These are phyloP conservation scores for Boletales sp. DNA, from an alignment of 768 basidiomycete genomes.

Conservation along the genomic window DNA sequence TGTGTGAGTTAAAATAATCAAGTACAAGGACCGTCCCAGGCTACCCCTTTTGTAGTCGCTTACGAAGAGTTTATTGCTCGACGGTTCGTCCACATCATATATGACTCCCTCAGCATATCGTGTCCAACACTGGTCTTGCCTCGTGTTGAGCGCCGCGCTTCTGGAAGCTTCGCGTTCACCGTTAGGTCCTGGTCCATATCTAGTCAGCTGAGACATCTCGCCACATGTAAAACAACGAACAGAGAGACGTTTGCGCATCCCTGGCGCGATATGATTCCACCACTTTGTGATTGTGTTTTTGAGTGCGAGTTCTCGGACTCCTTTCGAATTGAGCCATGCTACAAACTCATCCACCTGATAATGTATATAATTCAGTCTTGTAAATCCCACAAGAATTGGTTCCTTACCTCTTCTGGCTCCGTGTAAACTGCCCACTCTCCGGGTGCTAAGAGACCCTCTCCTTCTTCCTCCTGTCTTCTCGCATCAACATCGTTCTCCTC, in stretches of 20 bases:
- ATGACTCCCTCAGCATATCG: conserved; percentile 73
- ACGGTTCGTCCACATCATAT: conserved; percentile 87
- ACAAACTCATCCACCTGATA: conserved; percentile 75
- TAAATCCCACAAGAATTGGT: not conserved
- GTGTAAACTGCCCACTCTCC: conserved; percentile 93
- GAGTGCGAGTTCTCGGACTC: conserved; percentile 80
- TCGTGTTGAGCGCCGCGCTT: conserved; percentile 76
- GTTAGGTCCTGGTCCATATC: conserved; percentile 55
- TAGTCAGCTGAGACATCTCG: conserved; percentile 8
- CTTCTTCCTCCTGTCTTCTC: conserved; percentile 75
- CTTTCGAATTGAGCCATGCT: conserved; percentile 90
- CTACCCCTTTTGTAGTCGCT: not conserved
- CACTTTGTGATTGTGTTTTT: conserved; percentile 77
- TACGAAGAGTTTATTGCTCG: conserved; percentile 48
- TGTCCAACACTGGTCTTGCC: conserved; percentile 55
- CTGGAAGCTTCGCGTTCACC: conserved; percentile 65
- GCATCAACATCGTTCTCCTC: conserved; percentile 50
- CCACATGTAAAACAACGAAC: conserved; percentile 42
- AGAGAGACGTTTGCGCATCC: conserved; percentile 69
- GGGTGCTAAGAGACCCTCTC: conserved; percentile 64
- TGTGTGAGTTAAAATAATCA: not conserved
- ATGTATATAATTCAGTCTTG: conserved; percentile 8
- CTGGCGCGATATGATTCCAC: conserved; percentile 79
- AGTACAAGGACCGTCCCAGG: conserved; percentile 11
- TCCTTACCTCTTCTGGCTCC: conserved; percentile 75